Evolutionary conservation across 345 rosid genomes (phyloP), one percentile per base, ranked within the genome.

Genomic region (Populus deltoides): DNA sequence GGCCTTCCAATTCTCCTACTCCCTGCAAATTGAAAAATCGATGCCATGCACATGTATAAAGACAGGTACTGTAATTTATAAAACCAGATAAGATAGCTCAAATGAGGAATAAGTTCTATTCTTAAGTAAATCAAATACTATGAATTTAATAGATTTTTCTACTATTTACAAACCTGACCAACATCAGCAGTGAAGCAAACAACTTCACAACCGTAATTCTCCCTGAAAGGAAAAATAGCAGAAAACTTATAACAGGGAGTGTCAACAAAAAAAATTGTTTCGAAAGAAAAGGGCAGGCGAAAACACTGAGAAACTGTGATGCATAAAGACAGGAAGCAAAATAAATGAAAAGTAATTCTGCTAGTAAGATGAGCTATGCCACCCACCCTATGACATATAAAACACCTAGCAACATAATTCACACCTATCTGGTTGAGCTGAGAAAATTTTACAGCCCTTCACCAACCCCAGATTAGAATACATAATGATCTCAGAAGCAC

Each of bases 141-240:
- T 70, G 38, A 13, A 71, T 41, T 15, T 27, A 66, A n/a, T 33
- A 41, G 8, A 3, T n/a, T 59, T 47, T 33, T 70, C 53, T 69
- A 38, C 16, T 51, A 27, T 20, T 75, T 57, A 72, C 84, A 76
- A 90, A 93, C 99, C 87, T 96, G 99, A 69, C 98, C 99, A 86
- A 96, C 99, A 79, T 96, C 98, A 0, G 97, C 98, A 9, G 99
- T 96, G 86, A 96, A 96, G 88, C 99, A 96, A 75, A 96, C 99
- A 85, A 96, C 99, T 86, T 96, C 98, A 75, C 98, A 96, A n/a
- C 97, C 97, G 83, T 96, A 96, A 72, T 92, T 96, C 86, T 93
- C 98, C 86, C 98, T 96, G 83, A 31, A 81, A 73, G 47, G 68
- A 33, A 61, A 59, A 70, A 13, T 41, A 69, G 0, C 4, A 38